Percentiles rank a stretch among this genome's conserved stretches.
Evolutionary conservation across 2,329 filamentous ascomycete species (phyloP).

Genomic region (Pestalotiopsis sp.): DNA sequence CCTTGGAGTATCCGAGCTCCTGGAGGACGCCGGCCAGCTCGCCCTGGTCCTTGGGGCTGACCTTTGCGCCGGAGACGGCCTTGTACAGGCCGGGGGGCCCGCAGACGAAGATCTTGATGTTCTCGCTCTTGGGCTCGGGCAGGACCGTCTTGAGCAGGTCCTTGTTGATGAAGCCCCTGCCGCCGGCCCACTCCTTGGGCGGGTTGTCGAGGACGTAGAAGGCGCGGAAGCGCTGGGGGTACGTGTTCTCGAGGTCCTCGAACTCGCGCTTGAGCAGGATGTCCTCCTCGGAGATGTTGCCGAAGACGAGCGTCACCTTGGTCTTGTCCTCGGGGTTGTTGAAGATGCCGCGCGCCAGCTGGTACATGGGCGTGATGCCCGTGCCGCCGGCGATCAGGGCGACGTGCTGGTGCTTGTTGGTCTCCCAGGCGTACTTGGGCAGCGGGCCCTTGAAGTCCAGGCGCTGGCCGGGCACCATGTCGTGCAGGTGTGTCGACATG

Average conservation of each 20-base stretch:
- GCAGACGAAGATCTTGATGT: conserved; percentile 97
- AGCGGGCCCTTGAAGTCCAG: conserved; percentile 95
- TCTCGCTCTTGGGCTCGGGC: conserved; percentile 86
- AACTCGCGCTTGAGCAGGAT: conserved; percentile 89
- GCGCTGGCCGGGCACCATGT: conserved; percentile 77
- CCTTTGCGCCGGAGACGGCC: conserved; percentile 86
- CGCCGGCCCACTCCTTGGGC: conserved; percentile 75
- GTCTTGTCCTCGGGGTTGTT: conserved; percentile 96
- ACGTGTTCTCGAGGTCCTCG: conserved; percentile 87
- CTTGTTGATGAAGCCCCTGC: conserved; percentile 83
- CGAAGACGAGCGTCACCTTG: conserved; percentile 93
- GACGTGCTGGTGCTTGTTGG: conserved; percentile 94
- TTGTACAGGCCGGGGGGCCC: conserved; percentile 94
- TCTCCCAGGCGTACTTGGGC: conserved; percentile 85
- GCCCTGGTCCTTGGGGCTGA: conserved; percentile 90
- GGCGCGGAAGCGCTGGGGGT: conserved; percentile 90
- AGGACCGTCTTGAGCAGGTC: conserved; percentile 93
- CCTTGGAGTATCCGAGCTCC: conserved; percentile 81
- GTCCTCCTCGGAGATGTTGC: conserved; percentile 86
- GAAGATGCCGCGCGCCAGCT: conserved; percentile 90
- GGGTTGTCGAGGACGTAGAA: conserved; percentile 93
- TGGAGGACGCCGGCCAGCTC: conserved; percentile 81
- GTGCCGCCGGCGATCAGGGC: conserved; percentile 90
- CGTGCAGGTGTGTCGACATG: conserved; percentile 90
- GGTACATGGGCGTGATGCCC: conserved; percentile 97